A percentile compares a stretch with the other conserved stretches of the same genome.
phyloP scores from a whole-genome alignment of 2,329 filamentous ascomycete species.

The Aureobasidium melanogenum region DNA sequence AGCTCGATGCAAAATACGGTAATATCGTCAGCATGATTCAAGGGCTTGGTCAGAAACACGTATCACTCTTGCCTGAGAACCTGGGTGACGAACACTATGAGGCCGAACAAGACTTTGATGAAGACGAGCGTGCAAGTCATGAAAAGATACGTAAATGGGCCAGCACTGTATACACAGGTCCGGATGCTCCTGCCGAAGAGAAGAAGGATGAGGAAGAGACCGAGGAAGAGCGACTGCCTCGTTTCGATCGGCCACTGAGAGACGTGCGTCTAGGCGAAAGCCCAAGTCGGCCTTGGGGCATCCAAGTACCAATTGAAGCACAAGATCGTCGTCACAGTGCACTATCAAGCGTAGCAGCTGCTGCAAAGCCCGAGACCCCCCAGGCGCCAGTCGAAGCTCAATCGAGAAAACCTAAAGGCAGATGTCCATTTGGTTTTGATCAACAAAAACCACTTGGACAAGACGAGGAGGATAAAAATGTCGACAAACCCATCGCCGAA shows the following conservation, averaged over 20 bases:
- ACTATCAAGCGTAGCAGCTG: conserved; percentile 27
- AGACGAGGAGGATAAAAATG: background rate
- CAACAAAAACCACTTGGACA: background rate
- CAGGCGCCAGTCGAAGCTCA: background rate
- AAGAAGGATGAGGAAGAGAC: conserved; percentile 50
- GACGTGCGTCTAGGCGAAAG: conserved; percentile 91
- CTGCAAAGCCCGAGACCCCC: background rate
- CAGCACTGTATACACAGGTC: conserved; percentile 49
- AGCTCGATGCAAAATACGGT: conserved; percentile 90
- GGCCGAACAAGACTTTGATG: conserved; percentile 23
- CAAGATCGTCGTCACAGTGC: conserved; percentile 34
- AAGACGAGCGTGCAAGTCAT: conserved; percentile 44
- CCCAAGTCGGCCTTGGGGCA: conserved; percentile 87
- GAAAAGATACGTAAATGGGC: conserved; percentile 82
- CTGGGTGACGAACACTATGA: conserved; percentile 38
- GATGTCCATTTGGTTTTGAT: conserved; percentile 47
- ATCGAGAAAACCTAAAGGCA: conserved; percentile 29
- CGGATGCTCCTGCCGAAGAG: conserved; percentile 30
- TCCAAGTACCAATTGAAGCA: conserved; percentile 57
- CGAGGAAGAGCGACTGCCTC: conserved; percentile 56
- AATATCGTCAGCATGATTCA: conserved; percentile 91
- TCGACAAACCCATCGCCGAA: background rate
- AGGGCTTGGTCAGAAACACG: conserved; percentile 77
- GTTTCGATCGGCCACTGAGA: conserved; percentile 76
- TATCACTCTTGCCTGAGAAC: conserved; percentile 66